A percentile compares a stretch with the other conserved stretches of the same genome.
These are phyloP conservation scores for Penicillium brevicompactum DNA, from an alignment of 2,329 filamentous ascomycete genomes.

Conservation along the genomic window DNA sequence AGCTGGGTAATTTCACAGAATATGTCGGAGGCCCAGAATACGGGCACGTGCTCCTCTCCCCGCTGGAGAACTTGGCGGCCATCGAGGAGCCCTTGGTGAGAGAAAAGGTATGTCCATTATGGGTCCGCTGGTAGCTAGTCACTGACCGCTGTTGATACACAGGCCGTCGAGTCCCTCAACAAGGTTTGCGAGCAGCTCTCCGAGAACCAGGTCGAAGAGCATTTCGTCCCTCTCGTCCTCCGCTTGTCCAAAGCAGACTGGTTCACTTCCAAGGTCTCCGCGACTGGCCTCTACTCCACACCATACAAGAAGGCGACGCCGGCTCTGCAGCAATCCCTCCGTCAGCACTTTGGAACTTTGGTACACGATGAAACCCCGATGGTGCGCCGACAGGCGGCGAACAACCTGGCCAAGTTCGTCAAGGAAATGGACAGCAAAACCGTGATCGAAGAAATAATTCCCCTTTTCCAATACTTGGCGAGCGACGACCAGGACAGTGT, in stretches of 20 bases:
- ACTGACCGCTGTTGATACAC: not conserved
- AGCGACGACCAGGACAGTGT: conserved; percentile 98
- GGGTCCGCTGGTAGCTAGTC: not conserved
- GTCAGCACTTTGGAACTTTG: conserved; percentile 87
- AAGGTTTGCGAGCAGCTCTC: conserved; percentile 96
- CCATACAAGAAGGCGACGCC: conserved; percentile 91
- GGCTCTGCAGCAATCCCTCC: conserved; percentile 84
- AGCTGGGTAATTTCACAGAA: conserved; percentile 94
- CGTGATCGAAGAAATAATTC: conserved; percentile 98
- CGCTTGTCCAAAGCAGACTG: conserved; percentile 98
- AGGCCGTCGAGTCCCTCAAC: conserved; percentile 99
- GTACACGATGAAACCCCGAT: conserved; percentile 99
- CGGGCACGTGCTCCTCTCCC: conserved; percentile 94
- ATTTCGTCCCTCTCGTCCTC: conserved; percentile 93
- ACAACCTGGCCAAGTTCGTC: conserved; percentile 94
- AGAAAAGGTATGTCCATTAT: conserved; percentile 72
- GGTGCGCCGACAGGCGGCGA: conserved; percentile 95
- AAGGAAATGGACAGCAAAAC: conserved; percentile 92
- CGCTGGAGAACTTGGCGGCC: conserved; percentile 94
- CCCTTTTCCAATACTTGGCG: conserved; percentile 94
- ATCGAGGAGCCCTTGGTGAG: conserved; percentile 98
- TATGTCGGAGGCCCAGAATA: conserved; percentile 94
- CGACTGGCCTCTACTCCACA: conserved; percentile 89
- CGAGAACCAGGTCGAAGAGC: conserved; percentile 89
- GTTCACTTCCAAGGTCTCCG: conserved; percentile 99